A percentile compares a stretch with the other conserved stretches of the same genome.
Conservation (phyloP, 441 rosid species). For the Aquilaria agallochum region DNA sequence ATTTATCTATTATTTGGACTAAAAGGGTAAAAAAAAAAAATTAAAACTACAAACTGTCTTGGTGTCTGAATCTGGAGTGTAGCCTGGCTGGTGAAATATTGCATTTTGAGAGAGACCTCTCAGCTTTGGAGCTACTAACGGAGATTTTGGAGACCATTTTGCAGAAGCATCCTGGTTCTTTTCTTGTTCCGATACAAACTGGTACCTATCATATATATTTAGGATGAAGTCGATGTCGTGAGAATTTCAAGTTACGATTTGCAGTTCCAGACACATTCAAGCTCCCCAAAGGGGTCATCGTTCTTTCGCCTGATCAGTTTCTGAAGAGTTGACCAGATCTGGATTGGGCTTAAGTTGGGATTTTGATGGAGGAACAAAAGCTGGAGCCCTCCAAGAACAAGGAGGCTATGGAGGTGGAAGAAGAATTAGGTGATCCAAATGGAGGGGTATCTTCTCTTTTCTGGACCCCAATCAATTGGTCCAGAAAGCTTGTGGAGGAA, state of each 20-base stretch:
- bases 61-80: no score
- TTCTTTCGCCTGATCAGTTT: neutral
- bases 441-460: conserved; percentile 25
- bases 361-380: conserved; percentile 26
- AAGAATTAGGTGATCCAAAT: conserved; percentile 23
- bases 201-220: no score
- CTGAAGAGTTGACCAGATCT: conserved; percentile 3
- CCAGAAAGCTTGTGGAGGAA: conserved; percentile 70
- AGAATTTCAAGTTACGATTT: neutral
- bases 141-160: no score
- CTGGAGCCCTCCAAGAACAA: conserved; percentile 42
- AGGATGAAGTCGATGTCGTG: no score
- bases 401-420: conserved; percentile 31
- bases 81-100: no score
- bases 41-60: no score
- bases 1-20: no score
- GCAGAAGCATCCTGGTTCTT: no score
- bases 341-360: neutral
- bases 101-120: no score
- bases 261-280: conserved; percentile 7
- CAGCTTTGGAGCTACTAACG: no score
- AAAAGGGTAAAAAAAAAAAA: no score
- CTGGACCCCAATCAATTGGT: conserved; percentile 65
- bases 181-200: no score
- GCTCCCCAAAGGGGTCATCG: conserved; percentile 4